These are phyloP conservation scores for Hymenotorrendiella dingleyae DNA, from an alignment of 2,329 filamentous ascomycete genomes.

Conservation along the genomic window DNA sequence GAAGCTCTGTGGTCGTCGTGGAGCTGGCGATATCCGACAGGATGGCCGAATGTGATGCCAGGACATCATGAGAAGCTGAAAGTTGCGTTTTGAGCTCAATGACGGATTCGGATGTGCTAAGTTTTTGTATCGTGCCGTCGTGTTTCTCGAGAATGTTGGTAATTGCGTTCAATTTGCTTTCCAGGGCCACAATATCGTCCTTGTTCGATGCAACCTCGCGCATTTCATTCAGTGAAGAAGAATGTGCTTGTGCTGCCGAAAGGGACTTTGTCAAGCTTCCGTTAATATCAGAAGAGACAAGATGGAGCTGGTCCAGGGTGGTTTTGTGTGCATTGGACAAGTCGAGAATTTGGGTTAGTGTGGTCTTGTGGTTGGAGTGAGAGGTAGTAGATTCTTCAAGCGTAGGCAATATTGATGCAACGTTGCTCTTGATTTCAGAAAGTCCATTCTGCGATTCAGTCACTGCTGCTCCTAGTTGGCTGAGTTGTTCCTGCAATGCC, in stretches of 20 bases:
- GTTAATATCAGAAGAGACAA: conserved; percentile 1
- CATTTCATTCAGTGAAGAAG: neutral
- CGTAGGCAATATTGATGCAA: neutral
- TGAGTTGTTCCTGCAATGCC: neutral
- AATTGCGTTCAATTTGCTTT: neutral
- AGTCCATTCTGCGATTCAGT: neutral
- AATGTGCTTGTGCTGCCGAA: neutral
- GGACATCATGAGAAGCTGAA: neutral
- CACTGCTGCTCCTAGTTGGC: neutral
- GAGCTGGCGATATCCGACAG: neutral
- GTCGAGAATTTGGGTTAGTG: neutral
- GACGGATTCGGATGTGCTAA: neutral
- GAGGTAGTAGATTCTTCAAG: neutral
- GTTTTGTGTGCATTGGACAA: neutral
- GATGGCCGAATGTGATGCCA: neutral
- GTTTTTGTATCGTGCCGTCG: neutral
- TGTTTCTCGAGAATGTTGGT: neutral
- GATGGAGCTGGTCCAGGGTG: neutral
- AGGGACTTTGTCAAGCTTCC: neutral
- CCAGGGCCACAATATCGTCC: neutral
- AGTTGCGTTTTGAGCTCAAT: neutral
- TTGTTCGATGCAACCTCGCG: neutral
- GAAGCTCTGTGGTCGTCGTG: neutral
- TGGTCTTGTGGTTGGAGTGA: neutral
- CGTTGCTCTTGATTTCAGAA: neutral